phyloP scores from a whole-genome alignment of 371 early-diverging fungal species.

The Lichtheimia corymbifera region DNA sequence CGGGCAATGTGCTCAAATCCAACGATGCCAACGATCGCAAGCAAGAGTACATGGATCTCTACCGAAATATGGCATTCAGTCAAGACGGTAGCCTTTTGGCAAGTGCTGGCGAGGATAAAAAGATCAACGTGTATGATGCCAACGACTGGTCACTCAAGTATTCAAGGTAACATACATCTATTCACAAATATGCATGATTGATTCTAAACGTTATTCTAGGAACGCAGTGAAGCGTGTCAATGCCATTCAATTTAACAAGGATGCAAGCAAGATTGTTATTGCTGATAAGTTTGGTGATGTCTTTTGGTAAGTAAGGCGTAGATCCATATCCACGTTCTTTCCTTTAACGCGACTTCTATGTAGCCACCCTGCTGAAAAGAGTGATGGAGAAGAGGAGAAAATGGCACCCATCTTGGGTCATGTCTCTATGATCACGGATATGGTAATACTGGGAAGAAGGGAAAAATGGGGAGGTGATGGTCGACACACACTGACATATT shows the following conservation, averaged over 20 bases:
- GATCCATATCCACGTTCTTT: neutral
- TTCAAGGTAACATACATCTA: constrained; percentile 38
- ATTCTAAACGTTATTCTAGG: constrained; percentile 25
- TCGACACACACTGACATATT: neutral
- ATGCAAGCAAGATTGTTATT: constrained; percentile 62
- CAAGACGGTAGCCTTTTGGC: constrained; percentile 63
- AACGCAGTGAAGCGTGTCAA: constrained; percentile 67
- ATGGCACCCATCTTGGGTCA: constrained; percentile 83
- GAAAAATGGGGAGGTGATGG: neutral
- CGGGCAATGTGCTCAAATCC: constrained; percentile 44
- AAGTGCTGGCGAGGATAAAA: constrained; percentile 73
- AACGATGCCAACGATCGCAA: constrained; percentile 28
- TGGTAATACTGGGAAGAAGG: constrained; percentile 47
- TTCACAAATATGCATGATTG: neutral
- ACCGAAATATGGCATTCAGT: constrained; percentile 60
- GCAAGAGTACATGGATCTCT: constrained; percentile 44
- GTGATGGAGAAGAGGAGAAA: constrained; percentile 33
- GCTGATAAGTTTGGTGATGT: constrained; percentile 98
- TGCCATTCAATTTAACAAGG: constrained; percentile 64
- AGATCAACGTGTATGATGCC: constrained; percentile 69
- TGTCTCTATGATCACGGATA: constrained; percentile 90
- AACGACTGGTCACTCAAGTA: constrained; percentile 56
- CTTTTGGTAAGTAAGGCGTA: constrained; percentile 55
- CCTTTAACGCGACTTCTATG: neutral
- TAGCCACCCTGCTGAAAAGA: constrained; percentile 36